Conservation (phyloP, 2,329 filamentous ascomycete genomes). For the Clonostachys solani region DNA sequence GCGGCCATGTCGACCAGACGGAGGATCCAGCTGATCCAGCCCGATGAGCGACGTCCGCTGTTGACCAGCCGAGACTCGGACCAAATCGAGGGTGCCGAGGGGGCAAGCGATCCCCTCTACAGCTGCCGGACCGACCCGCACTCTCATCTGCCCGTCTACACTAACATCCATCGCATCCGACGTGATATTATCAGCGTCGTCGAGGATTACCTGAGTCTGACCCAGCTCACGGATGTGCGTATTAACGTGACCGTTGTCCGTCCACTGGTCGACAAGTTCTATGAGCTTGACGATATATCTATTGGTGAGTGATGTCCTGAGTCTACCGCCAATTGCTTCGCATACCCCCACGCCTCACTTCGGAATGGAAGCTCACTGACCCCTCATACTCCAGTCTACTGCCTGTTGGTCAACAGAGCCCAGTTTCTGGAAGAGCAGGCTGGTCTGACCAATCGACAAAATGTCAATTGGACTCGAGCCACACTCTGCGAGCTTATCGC, state of each 20-base stretch:
- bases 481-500: constrained; percentile 78
- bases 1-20: constrained; percentile 9
- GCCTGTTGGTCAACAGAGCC: constrained; percentile 74
- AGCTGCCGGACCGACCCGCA: constrained; percentile 55
- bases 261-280: constrained; percentile 79
- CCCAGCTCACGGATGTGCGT: constrained; percentile 74
- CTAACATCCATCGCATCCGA: constrained; percentile 69
- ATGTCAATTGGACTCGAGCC: constrained; percentile 74
- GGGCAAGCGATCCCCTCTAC: constrained; percentile 29
- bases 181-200: constrained; percentile 60
- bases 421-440: constrained; percentile 77
- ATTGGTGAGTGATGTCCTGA: constrained; percentile 45
- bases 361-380: constrained; percentile 3
- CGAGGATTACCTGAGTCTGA: constrained; percentile 60
- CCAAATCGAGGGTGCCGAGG: constrained; percentile 13
- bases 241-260: constrained; percentile 79
- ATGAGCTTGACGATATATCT: constrained; percentile 74
- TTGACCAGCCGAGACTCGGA: constrained; percentile 23
- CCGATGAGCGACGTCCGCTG: constrained; percentile 27
- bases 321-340: neutral
- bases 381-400: constrained; percentile 57
- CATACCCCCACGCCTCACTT: neutral
- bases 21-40: constrained; percentile 19
- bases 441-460: constrained; percentile 72
- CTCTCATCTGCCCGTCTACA: constrained; percentile 66